These are phyloP conservation scores for Microsporum canis DNA, from an alignment of 2,329 filamentous ascomycete genomes.

Conservation along the genomic window DNA sequence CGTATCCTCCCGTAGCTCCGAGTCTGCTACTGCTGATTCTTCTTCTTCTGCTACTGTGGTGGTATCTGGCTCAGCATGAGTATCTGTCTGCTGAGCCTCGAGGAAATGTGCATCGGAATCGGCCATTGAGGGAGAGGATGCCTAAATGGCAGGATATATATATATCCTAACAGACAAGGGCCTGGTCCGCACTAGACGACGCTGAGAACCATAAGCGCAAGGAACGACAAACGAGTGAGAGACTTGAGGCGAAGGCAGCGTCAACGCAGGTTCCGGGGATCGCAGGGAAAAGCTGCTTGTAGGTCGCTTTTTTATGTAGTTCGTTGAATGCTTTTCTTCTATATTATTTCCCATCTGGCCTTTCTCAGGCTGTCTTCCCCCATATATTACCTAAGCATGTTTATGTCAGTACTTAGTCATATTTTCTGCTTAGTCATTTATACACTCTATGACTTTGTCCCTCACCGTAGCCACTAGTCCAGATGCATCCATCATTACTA, in stretches of 20 bases:
- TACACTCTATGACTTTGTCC: not conserved
- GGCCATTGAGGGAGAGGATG: slow-evolving; percentile 11
- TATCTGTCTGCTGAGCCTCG: slow-evolving; percentile 5
- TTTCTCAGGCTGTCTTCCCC: not conserved
- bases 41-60: not conserved
- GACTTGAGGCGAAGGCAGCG: not conserved
- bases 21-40: not conserved
- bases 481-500: not conserved
- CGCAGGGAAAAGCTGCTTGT: not conserved
- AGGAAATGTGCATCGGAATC: slow-evolving; percentile 8
- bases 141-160: not conserved
- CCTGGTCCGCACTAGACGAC: slow-evolving; percentile 9
- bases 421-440: not conserved
- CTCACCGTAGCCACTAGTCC: not conserved
- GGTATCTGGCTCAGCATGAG: not conserved
- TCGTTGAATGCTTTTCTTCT: not conserved
- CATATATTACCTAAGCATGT: not conserved
- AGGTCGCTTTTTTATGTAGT: not conserved
- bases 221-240: not conserved
- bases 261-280: not conserved
- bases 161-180: not conserved
- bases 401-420: not conserved
- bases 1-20: not conserved
- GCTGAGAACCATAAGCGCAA: not conserved
- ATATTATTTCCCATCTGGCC: not conserved